These are phyloP conservation scores for Aspergillus pseudotamarii DNA, from an alignment of 2,329 filamentous ascomycete genomes.

Conservation along the genomic window DNA sequence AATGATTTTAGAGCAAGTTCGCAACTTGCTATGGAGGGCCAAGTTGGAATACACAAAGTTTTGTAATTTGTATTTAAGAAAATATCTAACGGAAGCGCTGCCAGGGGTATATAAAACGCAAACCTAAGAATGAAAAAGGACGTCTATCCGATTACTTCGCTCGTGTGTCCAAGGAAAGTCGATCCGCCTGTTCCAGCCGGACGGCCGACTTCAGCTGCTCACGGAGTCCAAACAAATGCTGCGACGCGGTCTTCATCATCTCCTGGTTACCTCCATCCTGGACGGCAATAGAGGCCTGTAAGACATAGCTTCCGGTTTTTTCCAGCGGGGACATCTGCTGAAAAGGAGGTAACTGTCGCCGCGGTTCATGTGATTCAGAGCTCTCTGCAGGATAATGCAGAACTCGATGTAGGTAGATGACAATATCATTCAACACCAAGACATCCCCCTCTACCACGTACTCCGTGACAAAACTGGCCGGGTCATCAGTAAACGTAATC, in stretches of 20 bases:
- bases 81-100: background rate
- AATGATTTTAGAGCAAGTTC: background rate
- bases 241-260: slow-evolving; percentile 56
- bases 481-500: slow-evolving; percentile 14
- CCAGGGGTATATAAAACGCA: slow-evolving; percentile 24
- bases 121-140: slow-evolving; percentile 14
- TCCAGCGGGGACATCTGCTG: slow-evolving; percentile 56
- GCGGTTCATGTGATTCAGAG: slow-evolving; percentile 35
- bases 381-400: slow-evolving; percentile 48
- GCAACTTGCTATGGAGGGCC: background rate
- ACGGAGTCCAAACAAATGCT: slow-evolving; percentile 58
- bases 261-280: slow-evolving; percentile 58
- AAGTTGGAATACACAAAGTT: background rate
- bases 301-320: slow-evolving; percentile 58
- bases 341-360: slow-evolving; percentile 45
- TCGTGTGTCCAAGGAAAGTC: slow-evolving; percentile 62
- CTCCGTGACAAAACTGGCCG: slow-evolving; percentile 57
- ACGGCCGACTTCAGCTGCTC: slow-evolving; percentile 59
- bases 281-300: slow-evolving; percentile 61
- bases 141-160: slow-evolving; percentile 49
- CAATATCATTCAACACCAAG: slow-evolving; percentile 60
- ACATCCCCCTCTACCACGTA: slow-evolving; percentile 60
- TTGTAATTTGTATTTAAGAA: background rate
- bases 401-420: slow-evolving; percentile 60
- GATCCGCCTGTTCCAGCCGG: slow-evolving; percentile 59